phyloP scores from a whole-genome alignment of 768 basidiomycete species.

The Boletus edulis region DNA sequence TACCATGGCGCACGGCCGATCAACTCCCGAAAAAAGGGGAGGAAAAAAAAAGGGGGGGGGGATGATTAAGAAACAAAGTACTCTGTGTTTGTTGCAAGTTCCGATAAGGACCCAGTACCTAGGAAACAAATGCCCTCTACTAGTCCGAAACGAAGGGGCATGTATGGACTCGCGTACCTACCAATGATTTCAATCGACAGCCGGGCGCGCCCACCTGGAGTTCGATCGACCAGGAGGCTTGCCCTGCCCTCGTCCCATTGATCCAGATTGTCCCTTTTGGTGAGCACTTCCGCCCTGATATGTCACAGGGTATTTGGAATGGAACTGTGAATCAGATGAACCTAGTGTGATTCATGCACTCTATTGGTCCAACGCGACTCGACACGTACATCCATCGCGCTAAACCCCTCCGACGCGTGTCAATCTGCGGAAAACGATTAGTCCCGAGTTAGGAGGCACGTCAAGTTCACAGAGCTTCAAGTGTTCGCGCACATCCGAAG shows the following conservation, averaged over 20 bases:
- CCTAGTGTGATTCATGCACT: not conserved
- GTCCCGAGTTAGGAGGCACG: too few relatives aligned
- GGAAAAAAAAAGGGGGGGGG: not conserved
- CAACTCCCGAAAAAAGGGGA: not conserved
- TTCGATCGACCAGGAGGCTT: conserved; percentile 1
- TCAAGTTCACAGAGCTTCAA: not conserved
- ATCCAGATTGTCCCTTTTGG: not conserved
- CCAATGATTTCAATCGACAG: too few relatives aligned
- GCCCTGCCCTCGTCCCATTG: conserved; percentile 4
- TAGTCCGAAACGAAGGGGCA: not conserved
- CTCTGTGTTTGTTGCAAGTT: too few relatives aligned
- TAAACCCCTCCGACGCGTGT: not conserved
- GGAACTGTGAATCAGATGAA: not conserved
- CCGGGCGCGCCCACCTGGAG: not conserved
- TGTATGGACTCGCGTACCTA: too few relatives aligned
- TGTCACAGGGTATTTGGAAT: not conserved
- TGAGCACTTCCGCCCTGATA: not conserved
- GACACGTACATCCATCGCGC: not conserved
- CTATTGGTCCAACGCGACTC: not conserved
- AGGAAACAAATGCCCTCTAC: too few relatives aligned
- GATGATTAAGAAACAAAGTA: not conserved
- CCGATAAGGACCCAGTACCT: too few relatives aligned
- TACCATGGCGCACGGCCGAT: not conserved
- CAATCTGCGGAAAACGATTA: not conserved
- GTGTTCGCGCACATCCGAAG: not conserved